These are phyloP conservation scores for Xylariaceae sp. DNA, from an alignment of 2,329 filamentous ascomycete genomes.

Conservation along the genomic window DNA sequence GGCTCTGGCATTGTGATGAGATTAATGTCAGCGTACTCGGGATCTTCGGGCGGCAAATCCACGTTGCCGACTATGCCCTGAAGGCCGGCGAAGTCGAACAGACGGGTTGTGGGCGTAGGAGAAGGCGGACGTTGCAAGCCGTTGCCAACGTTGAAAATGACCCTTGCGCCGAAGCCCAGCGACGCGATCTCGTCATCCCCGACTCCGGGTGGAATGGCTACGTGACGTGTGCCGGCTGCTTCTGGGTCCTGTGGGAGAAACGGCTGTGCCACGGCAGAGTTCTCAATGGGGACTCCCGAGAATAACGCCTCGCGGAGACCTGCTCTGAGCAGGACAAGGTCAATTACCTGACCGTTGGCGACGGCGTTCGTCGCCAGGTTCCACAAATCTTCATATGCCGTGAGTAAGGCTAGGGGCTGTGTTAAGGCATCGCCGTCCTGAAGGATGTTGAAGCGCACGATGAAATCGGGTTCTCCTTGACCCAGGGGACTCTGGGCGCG, in stretches of 20 bases:
- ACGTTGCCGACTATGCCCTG: background rate
- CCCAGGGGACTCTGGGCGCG: too few species aligned
- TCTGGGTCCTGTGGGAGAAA: background rate
- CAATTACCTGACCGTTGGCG: background rate
- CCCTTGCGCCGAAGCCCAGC: background rate
- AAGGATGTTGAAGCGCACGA: background rate
- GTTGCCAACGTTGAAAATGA: background rate
- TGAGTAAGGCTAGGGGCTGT: background rate
- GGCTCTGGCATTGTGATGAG: background rate
- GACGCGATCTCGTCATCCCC: background rate
- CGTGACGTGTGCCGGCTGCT: background rate
- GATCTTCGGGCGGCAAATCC: background rate
- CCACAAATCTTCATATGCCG: background rate
- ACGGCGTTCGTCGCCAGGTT: background rate
- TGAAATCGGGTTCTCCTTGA: too few species aligned
- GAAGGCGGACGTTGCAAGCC: background rate
- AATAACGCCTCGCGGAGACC: background rate
- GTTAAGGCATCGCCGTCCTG: background rate
- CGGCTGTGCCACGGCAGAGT: background rate
- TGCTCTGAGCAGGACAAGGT: background rate
- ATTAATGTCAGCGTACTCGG: background rate
- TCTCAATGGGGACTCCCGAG: background rate
- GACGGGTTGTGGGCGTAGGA: background rate
- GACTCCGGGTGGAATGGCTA: background rate
- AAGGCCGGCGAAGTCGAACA: background rate